Base-by-base conservation (phyloP, 768 basidiomycete genomes). In the Macrolepiota dolichaula region DNA sequence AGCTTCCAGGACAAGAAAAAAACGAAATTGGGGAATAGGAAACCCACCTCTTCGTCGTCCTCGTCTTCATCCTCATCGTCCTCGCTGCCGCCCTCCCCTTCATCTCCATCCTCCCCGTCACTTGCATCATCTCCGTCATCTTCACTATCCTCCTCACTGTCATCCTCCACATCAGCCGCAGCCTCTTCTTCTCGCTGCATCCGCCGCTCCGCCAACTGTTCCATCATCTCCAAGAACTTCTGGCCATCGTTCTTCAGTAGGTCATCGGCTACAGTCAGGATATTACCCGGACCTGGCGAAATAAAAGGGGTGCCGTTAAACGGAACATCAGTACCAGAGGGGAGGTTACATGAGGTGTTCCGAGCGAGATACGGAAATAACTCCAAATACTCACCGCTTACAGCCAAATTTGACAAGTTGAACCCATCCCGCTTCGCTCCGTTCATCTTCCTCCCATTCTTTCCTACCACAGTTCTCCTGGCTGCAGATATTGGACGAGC, bases 181-280 rank as follows among this genome's bases (percentile, higher is more conserved):
- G 80, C 77, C 60, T 80, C 79, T 56, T 95, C 91, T 70, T 98
- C 96, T 3, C 96, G 84, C 67, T 92, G 89, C 84, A 96, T 93
- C 49, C 96, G 85, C 53, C 94, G 85, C 70, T 97, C 94, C 0
- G 96, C 96, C 19, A 99, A 84, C 74, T 96, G 94, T 73, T 98
- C 97, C 97, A 99, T 99, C 97, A 99, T 99, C 79, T 99, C 97
- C 68, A 99, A 78, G 78, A 99, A 99, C 79, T 97, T 98, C 69
- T 95, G 93, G 1, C 96, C 96, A 69, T 99, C 96, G 69, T 98
- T 98, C 81, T 97, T 97, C 67, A 99, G 82, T 49, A 99, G 84
- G 76, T 99, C 97, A 71, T 99, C 97, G 50, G 97, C 97, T 56
- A 99, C 96, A 22, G 97, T 99, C 49, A 99, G 82, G 71, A 99